Percentiles rank a stretch among this genome's conserved stretches.
Conservation (phyloP, 805 yeast genomes). For the Zygosaccharomyces pseudorouxii region DNA sequence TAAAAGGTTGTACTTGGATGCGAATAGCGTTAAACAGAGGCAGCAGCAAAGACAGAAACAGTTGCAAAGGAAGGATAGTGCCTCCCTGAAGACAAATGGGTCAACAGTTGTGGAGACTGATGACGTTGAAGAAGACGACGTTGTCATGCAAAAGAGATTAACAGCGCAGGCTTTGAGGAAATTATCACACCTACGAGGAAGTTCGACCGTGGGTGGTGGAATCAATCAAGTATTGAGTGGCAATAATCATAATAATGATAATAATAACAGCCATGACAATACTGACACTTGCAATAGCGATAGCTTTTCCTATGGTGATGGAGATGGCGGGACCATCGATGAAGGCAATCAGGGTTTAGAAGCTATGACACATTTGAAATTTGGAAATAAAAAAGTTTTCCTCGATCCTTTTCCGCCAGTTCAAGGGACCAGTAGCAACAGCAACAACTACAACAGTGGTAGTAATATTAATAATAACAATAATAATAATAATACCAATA, state of each 20-base stretch:
- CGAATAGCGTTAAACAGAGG: conserved; percentile 5
- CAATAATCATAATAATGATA: not conserved
- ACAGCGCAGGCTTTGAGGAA: conserved; percentile 40
- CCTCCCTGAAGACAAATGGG: not conserved
- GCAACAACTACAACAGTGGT: too few relatives aligned
- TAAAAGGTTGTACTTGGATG: conserved; percentile 15
- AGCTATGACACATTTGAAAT: conserved; percentile 24
- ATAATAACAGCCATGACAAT: conserved; percentile 5
- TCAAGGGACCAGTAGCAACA: conserved; percentile 1
- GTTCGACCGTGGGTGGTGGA: conserved; percentile 1
- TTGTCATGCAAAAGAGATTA: conserved; percentile 32
- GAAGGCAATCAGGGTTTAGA: conserved; percentile 8
- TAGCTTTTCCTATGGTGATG: conserved; percentile 1
- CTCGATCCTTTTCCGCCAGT: conserved; percentile 24
- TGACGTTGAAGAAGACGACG: conserved; percentile 28
- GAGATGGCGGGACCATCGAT: conserved; percentile 1
- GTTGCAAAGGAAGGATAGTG: conserved; percentile 1
- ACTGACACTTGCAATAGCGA: not conserved
- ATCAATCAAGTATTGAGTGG: not conserved
- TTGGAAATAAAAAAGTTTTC: conserved; percentile 31
- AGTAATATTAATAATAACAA: conserved; percentile 4
- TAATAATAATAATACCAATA: not conserved
- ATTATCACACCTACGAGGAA: conserved; percentile 30
- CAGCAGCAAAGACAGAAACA: conserved; percentile 4
- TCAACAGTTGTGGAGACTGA: conserved; percentile 14